Evolutionary conservation across 208 protist genomes (phyloP), one percentile per base, ranked within the genome.

Genomic region (Phytomonas serpens): DNA sequence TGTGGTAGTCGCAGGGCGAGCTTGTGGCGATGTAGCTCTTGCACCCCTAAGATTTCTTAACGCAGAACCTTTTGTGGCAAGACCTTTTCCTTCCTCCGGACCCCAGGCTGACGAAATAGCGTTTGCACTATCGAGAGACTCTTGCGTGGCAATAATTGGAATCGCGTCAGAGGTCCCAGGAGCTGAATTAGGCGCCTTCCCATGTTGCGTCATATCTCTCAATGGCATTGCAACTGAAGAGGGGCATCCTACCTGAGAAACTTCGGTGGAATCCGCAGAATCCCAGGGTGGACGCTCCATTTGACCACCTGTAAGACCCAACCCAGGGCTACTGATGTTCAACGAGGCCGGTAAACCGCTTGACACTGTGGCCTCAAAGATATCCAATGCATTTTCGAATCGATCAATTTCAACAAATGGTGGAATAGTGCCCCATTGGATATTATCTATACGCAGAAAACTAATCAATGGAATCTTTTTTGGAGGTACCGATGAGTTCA

Each of bases 391-490:
- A 63, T 92, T 81, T 38, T 90, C 81, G 36, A 94, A 80, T 16
- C 74, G 80, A 4, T 92, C 71, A 19, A 92, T 61, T 52, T 94
- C 86, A 13, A 94, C 57, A 64, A 88, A 93, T 2, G 89, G 89
- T 16, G 89, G 80, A 0, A 77, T 79, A 40, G 73, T 87, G 14
- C 89, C 89, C 89, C 89, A 94, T 67, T 88, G 81, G 13, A 94
- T 72, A 34, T 61, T 72, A 31, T 78, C 69, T 16, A 94, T 77
- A 38, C 79, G 67, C 27, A 94, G 51, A 64, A 82, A 87, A 47
- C 85, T 82, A 34, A 91, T 73, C 4, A 75, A 73, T 0, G 80
- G 74, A 30, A 79, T 42, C 5, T 75, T 74, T 16, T 23, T 42
- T 19, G 47, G 19, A 57, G 47, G 4, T 57, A 27, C 47, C 16